Percentiles rank a stretch among this genome's conserved stretches.
Conservation (phyloP, 495 filamentous ascomycete species). For the Xylaria sp. region DNA sequence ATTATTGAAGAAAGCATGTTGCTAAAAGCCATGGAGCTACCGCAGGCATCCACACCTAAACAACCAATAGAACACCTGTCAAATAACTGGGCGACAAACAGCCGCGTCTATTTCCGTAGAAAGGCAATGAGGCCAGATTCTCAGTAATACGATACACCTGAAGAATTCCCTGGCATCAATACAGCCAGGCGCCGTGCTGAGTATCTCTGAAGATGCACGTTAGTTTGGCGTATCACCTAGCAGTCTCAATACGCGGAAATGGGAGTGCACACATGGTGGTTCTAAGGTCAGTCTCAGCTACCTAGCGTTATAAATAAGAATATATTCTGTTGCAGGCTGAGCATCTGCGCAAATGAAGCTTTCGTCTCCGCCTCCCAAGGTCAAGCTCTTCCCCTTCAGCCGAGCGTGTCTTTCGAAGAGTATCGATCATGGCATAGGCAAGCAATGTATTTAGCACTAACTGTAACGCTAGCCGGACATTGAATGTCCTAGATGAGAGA, state of each 20-base stretch:
- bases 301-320: neutral
- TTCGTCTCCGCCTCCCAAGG: neutral
- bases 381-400: neutral
- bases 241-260: slow-evolving; percentile 11
- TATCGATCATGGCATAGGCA: neutral
- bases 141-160: neutral
- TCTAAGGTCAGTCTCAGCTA: neutral
- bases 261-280: neutral
- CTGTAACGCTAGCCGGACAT: neutral
- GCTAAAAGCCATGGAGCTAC: too few species aligned
- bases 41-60: neutral
- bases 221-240: neutral
- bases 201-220: neutral
- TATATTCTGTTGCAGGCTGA: neutral
- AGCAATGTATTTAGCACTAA: neutral
- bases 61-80: neutral
- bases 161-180: neutral
- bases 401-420: neutral
- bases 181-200: neutral
- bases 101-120: neutral
- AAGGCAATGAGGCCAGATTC: neutral
- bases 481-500: neutral
- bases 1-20: neutral
- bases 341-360: neutral
- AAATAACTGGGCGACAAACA: neutral